Conservation (phyloP, 2,329 filamentous ascomycete species). For the Penicillium sp. region DNA sequence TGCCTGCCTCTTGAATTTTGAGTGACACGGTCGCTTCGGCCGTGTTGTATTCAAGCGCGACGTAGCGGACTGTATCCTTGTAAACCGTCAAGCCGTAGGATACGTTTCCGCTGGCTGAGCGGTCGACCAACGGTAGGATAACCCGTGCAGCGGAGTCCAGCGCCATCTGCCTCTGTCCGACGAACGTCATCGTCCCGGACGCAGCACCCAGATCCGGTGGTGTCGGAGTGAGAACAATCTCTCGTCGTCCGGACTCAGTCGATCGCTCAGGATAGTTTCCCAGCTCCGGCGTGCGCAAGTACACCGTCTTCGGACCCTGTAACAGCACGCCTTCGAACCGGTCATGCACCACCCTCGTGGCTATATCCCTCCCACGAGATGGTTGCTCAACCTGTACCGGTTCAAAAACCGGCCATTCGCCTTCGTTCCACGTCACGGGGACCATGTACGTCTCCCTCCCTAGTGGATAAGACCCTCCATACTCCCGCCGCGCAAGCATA, state of each 20-base stretch:
- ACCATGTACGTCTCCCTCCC: slow-evolving; percentile 58
- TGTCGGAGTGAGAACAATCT: not conserved
- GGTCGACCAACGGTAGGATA: not conserved
- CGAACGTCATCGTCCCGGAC: not conserved
- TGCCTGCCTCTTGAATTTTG: not conserved
- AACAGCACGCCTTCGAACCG: not conserved
- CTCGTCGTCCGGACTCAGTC: not conserved
- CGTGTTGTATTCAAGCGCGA: not conserved
- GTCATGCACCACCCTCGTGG: not conserved
- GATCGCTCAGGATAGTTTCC: not conserved
- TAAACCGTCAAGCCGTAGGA: not conserved
- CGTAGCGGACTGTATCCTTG: slow-evolving; percentile 6
- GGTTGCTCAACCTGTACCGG: slow-evolving; percentile 2
- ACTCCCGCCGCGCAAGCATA: slow-evolving; percentile 52
- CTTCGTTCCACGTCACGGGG: slow-evolving; percentile 53
- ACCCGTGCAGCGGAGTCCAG: not conserved
- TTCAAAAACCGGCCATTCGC: slow-evolving; percentile 50
- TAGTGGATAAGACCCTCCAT: slow-evolving; percentile 47
- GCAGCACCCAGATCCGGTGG: not conserved
- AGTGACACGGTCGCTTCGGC: not conserved
- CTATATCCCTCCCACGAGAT: not conserved
- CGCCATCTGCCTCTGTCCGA: not conserved
- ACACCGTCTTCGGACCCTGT: not conserved
- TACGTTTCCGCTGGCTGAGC: too few relatives aligned
- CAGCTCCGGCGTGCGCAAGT: not conserved